A percentile compares a stretch with the other conserved stretches of the same genome.
Conservation (phyloP, 345 rosid genomes). For the Moringa oleifera region DNA sequence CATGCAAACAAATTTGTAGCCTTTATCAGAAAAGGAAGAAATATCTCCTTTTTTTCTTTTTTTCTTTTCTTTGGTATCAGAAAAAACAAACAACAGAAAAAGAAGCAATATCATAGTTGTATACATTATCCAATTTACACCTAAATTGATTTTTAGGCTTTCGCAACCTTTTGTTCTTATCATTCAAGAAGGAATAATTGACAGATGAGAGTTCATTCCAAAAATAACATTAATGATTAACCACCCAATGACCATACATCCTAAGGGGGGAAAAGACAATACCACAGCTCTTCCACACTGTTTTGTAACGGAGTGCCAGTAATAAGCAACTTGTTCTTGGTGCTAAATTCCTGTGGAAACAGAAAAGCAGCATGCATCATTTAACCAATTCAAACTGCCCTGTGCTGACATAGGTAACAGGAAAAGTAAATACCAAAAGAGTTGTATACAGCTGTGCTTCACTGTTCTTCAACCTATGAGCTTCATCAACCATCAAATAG, state of each 20-base stretch:
- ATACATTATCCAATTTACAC: no score
- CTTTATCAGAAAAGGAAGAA: no score
- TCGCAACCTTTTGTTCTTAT: no score
- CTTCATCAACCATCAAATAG: slow-evolving; percentile 99
- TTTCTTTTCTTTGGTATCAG: no score
- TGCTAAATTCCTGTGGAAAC: slow-evolving; percentile 79
- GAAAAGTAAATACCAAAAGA: slow-evolving; percentile 54
- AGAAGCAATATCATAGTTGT: no score
- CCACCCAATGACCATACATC: neutral
- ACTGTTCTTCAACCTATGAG: slow-evolving; percentile 95
- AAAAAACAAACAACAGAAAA: no score
- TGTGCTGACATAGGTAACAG: slow-evolving; percentile 3
- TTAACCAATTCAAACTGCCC: slow-evolving; percentile 17
- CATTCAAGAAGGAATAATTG: no score
- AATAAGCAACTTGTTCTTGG: slow-evolving; percentile 93
- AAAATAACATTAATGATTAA: no score
- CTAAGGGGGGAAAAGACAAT: slow-evolving; percentile 18
- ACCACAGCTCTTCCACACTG: slow-evolving; percentile 99
- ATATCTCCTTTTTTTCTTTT: no score
- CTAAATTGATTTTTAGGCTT: no score
- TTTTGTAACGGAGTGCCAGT: slow-evolving; percentile 99
- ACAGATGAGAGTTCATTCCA: no score
- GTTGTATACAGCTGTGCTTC: slow-evolving; percentile 98
- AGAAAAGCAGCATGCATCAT: slow-evolving; percentile 9
- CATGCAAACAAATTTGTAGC: no score